phyloP scores from a whole-genome alignment of 768 basidiomycete genomes.

The Podaxis rugospora region DNA sequence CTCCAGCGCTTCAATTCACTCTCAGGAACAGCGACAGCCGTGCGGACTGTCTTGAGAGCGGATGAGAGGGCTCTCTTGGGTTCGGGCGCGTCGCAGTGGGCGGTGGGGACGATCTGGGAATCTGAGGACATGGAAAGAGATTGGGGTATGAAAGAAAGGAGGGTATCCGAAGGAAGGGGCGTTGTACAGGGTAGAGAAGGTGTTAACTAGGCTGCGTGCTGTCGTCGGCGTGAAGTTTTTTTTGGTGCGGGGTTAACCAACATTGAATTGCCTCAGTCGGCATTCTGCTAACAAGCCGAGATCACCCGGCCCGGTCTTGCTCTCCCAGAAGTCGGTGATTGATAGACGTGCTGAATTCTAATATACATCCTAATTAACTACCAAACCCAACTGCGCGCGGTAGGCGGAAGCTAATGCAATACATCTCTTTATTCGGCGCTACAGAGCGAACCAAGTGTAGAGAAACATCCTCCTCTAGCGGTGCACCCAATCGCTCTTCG shows the following conservation, averaged over 20 bases:
- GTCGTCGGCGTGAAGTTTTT: constrained; percentile 24
- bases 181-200: constrained; percentile 14
- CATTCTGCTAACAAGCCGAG: background rate
- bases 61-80: constrained; percentile 38
- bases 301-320: background rate
- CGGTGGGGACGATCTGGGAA: constrained; percentile 42
- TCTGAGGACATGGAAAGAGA: constrained; percentile 30
- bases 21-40: constrained; percentile 68
- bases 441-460: constrained; percentile 87
- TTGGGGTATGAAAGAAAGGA: constrained; percentile 31
- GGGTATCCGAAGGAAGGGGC: constrained; percentile 21
- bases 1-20: constrained; percentile 86
- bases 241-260: constrained; percentile 31
- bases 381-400: constrained; percentile 34
- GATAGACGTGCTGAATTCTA: background rate
- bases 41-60: constrained; percentile 63
- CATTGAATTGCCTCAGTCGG: constrained; percentile 3
- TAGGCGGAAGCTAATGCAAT: constrained; percentile 81
- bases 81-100: constrained; percentile 51
- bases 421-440: constrained; percentile 97
- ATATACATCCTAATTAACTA: constrained; percentile 5
- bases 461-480: constrained; percentile 43
- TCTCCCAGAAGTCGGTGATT: background rate
- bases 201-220: constrained; percentile 15
- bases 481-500: constrained; percentile 55